A percentile compares a stretch with the other conserved stretches of the same genome.
These are phyloP conservation scores for Platanthera guangdongensis DNA, from an alignment of 106 monocot genomes.

Conservation along the genomic window DNA sequence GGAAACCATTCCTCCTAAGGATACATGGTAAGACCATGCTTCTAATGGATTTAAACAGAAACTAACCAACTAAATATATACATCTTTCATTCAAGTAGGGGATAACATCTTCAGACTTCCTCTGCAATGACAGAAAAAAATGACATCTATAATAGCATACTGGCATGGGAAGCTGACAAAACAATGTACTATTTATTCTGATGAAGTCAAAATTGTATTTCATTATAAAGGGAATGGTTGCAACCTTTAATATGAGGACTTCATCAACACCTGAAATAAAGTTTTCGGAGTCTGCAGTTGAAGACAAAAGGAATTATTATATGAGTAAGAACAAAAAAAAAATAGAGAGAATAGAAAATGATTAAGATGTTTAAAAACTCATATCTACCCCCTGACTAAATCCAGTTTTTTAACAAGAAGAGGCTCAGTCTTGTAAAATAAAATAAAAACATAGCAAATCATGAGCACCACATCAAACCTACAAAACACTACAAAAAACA, in stretches of 20 bases:
- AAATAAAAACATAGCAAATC: neutral
- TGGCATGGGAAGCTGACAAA: neutral
- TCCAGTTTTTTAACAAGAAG: neutral
- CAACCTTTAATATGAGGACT: conserved; percentile 36
- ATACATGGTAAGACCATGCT: neutral
- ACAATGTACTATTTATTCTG: neutral
- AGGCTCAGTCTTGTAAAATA: neutral
- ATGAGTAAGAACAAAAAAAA: neutral
- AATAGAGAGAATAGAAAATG: neutral
- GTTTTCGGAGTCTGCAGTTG: conserved; percentile 14
- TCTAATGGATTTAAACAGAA: conserved; percentile 3
- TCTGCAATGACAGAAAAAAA: conserved; percentile 19
- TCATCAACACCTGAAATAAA: conserved; percentile 24
- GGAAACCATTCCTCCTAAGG: neutral
- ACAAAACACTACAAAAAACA: neutral
- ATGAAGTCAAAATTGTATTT: neutral
- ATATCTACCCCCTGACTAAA: neutral
- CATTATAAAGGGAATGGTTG: neutral
- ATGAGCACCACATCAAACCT: neutral
- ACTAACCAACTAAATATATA: conserved; percentile 58
- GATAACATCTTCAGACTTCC: conserved; percentile 35
- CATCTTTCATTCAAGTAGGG: conserved; percentile 39
- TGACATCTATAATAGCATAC: neutral
- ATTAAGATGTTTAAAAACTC: neutral
- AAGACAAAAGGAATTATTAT: conserved; percentile 2